Evolutionary conservation across 2,329 filamentous ascomycete species (phyloP), one percentile per base, ranked within the genome.

Genomic region (Colletotrichum echinochloae): DNA sequence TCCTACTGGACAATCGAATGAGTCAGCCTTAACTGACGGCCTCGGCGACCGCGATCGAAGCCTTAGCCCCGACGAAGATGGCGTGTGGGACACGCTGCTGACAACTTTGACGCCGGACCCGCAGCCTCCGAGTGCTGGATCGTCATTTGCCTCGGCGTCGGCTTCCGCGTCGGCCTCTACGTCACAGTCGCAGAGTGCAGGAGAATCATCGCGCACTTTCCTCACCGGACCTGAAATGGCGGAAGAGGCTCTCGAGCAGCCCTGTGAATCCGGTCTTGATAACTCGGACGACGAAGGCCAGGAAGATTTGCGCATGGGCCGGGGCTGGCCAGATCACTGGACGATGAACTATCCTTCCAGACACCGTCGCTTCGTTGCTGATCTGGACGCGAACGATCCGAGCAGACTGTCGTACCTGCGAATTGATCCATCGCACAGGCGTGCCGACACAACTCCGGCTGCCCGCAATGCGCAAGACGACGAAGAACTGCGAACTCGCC

Each of bases 11-110:
- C 65, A 67, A 33, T 16, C 55, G n/a, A 65, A 23, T 6, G 67
- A 70, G 20, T 35, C 41, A 6, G 26, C 67, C 26, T 64, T 52
- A 57, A 70, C 92, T 1, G 91, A 97, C 79, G 94, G 94, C 5
- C 87, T 97, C 20, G 94, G 94, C 46, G 94, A 97, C 80, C 92
- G 94, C 69, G 89, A 94, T 73, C 90, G 94, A 74, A 97, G 94
- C 79, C 82, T 94, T n/a, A 94, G 91, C 77, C 91, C 92, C 0
- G 91, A 92, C 64, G 85, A 83, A 48, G 87, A 89, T 72, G 85
- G 87, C 60, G 85, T 85, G 1, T 98, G 95, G 95, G 92, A 95
- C 70, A 94, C 91, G 3, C 89, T 98, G 63, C 84, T 94, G 67
- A 91, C 88, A 8, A 97, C 93, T 0, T 87, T 98, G 71, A 91